Evolutionary conservation across 2,329 filamentous ascomycete genomes (phyloP).

Genomic region (Cladorrhinum sp.): DNA sequence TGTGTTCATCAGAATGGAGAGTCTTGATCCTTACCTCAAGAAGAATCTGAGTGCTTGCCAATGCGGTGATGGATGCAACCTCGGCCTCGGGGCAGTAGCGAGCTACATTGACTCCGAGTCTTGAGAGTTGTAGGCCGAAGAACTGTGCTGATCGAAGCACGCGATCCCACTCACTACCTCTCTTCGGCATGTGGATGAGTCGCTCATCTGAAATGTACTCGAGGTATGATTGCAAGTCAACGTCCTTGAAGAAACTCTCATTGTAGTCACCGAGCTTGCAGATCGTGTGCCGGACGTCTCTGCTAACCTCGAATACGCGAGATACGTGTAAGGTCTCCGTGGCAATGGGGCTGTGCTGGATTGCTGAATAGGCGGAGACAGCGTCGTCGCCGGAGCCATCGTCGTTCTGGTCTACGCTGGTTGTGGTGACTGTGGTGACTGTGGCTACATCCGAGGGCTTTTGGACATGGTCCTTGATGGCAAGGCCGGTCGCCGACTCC

Average conservation of each 20-base stretch:
- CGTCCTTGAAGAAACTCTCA: conserved; percentile 27
- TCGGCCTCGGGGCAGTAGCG: conserved; percentile 29
- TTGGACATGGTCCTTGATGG: conserved; percentile 6
- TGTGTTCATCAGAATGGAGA: neutral
- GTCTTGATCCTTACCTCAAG: conserved; percentile 34
- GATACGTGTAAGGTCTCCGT: conserved; percentile 20
- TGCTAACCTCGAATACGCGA: conserved; percentile 25
- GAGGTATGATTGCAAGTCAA: conserved; percentile 34
- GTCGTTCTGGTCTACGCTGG: neutral
- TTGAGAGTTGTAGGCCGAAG: conserved; percentile 40
- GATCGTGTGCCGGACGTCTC: conserved; percentile 23
- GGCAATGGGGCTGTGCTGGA: conserved; percentile 9
- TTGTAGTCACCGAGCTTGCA: conserved; percentile 31
- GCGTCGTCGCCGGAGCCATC: neutral
- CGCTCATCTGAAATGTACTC: conserved; percentile 39
- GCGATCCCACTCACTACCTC: conserved; percentile 41
- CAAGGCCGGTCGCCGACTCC: conserved; percentile 19
- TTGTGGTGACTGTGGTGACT: neutral
- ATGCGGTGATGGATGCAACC: conserved; percentile 31
- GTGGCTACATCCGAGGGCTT: conserved; percentile 12
- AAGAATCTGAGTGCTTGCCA: conserved; percentile 38
- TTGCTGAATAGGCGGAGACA: neutral
- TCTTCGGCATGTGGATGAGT: conserved; percentile 39
- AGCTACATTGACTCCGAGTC: conserved; percentile 35
- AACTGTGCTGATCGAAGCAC: conserved; percentile 41